Evolutionary conservation across 257 asterid genomes (phyloP), one percentile per base, ranked within the genome.

Genomic region (Jacaranda mimosifolia): DNA sequence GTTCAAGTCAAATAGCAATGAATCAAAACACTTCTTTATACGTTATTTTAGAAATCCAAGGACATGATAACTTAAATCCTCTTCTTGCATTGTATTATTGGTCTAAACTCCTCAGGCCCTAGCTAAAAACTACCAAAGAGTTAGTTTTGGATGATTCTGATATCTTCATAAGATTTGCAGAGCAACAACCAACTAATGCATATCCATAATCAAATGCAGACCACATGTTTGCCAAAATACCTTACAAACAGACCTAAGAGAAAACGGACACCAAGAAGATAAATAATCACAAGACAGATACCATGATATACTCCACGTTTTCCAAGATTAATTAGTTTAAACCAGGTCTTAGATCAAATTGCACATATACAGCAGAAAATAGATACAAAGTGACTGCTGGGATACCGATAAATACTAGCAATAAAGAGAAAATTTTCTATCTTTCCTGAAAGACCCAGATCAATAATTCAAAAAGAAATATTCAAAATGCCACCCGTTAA

Each of bases 191-290:
- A 13, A 43, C 38, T 17, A 39, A 59, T 19, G 65, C 14, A 42
- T 12, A 65, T 26, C 57, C 53, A 74, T 5, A 57, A 53, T 21
- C 43, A 73, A 32, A 76, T 62, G 81, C 81, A 76, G 70, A 76
- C 73, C 66, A 85, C 18, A 53, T 79, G 79, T 73, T 81, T 36
- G 84, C 13, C 8, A 11, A 85, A 82, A 79, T 56, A 13, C 46
- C 78, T 48, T 8, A 43, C 63, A 63, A 53, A 46, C 17, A 32
- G 39, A 71, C 26, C 59, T 13, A 49, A 49, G 18, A 49, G 62
- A 48, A 19, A 66, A 43, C n/a, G 51, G 12, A n/a, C 18, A 15
- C 58, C 51, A 15, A 21, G 10, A 74, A 43, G 21, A 67, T 19
- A 63, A 55, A 72, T 62, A 46, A 65, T 21, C 72, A 21, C 73